Evolutionary conservation across 1,139 yeast species (phyloP).

Genomic region (Geotrichum candidum): DNA sequence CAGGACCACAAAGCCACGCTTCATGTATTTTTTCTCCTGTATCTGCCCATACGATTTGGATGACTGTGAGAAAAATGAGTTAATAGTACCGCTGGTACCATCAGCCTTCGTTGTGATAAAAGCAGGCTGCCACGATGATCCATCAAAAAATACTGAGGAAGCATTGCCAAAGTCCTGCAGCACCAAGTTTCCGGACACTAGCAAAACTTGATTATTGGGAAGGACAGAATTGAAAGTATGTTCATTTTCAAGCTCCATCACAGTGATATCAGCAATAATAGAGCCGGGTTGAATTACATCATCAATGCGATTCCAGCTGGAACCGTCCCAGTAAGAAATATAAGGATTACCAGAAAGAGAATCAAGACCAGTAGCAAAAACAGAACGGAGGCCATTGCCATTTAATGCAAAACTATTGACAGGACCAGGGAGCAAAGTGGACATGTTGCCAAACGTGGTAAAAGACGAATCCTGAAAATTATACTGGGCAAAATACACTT

Average conservation of each 20-base stretch:
- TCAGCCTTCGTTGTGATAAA: conserved; percentile 37
- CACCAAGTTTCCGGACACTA: conserved; percentile 58
- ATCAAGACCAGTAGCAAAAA: conserved; percentile 51
- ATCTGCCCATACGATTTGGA: conserved; percentile 22
- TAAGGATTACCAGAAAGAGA: conserved; percentile 34
- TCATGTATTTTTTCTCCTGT: conserved; percentile 27
- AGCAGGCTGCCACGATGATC: conserved; percentile 67
- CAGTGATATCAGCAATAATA: conserved; percentile 32
- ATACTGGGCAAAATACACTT: conserved; percentile 46
- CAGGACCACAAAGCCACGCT: conserved; percentile 78
- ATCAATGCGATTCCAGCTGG: conserved; percentile 34
- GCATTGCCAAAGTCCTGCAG: conserved; percentile 52
- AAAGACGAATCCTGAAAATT: conserved; percentile 40
- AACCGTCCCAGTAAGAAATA: conserved; percentile 33
- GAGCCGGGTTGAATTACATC: conserved; percentile 34
- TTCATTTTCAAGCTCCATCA: conserved; percentile 30
- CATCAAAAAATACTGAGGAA: conserved; percentile 66
- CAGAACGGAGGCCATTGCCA: conserved; percentile 43
- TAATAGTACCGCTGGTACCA: conserved; percentile 24
- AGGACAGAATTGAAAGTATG: conserved; percentile 38
- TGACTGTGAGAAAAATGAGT: conserved; percentile 26
- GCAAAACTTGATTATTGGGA: conserved; percentile 43
- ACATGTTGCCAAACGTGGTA: conserved; percentile 22
- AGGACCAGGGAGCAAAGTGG: conserved; percentile 37
- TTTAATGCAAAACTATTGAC: conserved; percentile 49